A percentile compares a stretch with the other conserved stretches of the same genome.
Conservation (phyloP, 306 rosid species). For the Calophaca sinica region DNA sequence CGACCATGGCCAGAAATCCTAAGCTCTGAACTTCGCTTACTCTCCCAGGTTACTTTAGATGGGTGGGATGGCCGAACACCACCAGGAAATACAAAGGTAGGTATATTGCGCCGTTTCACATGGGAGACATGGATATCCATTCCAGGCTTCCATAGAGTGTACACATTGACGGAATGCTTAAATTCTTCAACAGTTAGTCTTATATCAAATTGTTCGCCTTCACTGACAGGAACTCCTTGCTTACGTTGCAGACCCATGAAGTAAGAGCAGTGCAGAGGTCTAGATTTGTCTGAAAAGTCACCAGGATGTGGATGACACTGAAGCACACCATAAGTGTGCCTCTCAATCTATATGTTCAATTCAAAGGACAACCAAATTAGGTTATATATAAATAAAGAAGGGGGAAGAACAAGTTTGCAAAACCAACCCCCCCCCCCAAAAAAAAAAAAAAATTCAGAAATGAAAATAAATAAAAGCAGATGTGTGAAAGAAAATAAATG, state of each 20-base stretch:
- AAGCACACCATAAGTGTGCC: constrained; percentile 75
- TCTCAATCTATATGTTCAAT: constrained; percentile 73
- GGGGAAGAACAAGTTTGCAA: not conserved
- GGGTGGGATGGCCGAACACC: constrained; percentile 73
- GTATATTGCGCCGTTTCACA: constrained; percentile 79
- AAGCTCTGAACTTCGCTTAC: constrained; percentile 63
- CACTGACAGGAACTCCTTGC: constrained; percentile 69
- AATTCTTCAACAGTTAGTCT: constrained; percentile 78
- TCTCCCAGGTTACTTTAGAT: constrained; percentile 73
- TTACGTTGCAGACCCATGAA: constrained; percentile 94
- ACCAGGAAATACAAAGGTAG: constrained; percentile 81
- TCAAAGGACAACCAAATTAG: constrained; percentile 38
- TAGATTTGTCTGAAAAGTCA: constrained; percentile 77
- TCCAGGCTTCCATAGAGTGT: constrained; percentile 70
- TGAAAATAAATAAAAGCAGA: not conserved
- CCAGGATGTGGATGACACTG: constrained; percentile 97
- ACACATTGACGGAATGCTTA: constrained; percentile 67
- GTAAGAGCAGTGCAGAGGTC: constrained; percentile 73
- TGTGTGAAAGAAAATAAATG: constrained; percentile 14
- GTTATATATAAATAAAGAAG: constrained; percentile 29
- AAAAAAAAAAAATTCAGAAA: too few relatives aligned
- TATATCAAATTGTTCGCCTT: constrained; percentile 76
- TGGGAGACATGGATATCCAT: constrained; percentile 77
- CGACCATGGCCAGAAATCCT: constrained; percentile 60
- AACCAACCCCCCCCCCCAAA: too few relatives aligned